Evolutionary conservation across 2,329 filamentous ascomycete species (phyloP), one percentile per base, ranked within the genome.

Genomic region (Alternaria panax): DNA sequence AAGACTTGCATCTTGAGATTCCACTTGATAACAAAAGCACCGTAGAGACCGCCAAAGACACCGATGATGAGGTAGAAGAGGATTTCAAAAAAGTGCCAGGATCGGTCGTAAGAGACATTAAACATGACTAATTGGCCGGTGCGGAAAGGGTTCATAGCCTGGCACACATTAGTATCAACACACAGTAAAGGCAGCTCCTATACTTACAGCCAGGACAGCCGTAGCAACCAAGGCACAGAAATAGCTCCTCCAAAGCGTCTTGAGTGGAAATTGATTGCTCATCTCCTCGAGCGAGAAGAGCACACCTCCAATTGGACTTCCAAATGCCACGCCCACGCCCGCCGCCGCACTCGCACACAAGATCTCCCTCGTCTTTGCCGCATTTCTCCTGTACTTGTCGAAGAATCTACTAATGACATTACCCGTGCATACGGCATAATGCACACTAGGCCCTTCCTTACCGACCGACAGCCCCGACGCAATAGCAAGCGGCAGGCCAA

Each of bases 81-180:
- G 4, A 95, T 85, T 76, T 99, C 95, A 74, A 99, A 99, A 73
- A 97, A 97, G 80, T 99, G 95, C 95, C 95, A 99, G 40, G 91
- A 90, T 40, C 94, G 90, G 78, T 98, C 94, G 75, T 99, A 99
- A 70, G 88, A 88, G 72, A 99, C 94, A 72, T 97, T 93, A 79
- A 99, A 99, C 94, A 99, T 98, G 86, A 99, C 95, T 41, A 99
- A 85, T 75, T 99, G 95, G 20, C 95, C 95, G 0, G 95, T 98
- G 52, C 95, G 85, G 80, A 99, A 99, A 22, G 95, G 95, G 70
- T 99, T 99, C 92, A 99, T 96, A 59, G 92, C 92, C 83, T 86
- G 16, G 6, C 7, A 16, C 9, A 54, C 0, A 9, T 48, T 6
- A 48, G 45, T 4, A 7, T 14, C 0, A 8, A 22, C 18, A 9